These are phyloP conservation scores for Ogataea minuta DNA, from an alignment of 805 yeast species.

Conservation along the genomic window DNA sequence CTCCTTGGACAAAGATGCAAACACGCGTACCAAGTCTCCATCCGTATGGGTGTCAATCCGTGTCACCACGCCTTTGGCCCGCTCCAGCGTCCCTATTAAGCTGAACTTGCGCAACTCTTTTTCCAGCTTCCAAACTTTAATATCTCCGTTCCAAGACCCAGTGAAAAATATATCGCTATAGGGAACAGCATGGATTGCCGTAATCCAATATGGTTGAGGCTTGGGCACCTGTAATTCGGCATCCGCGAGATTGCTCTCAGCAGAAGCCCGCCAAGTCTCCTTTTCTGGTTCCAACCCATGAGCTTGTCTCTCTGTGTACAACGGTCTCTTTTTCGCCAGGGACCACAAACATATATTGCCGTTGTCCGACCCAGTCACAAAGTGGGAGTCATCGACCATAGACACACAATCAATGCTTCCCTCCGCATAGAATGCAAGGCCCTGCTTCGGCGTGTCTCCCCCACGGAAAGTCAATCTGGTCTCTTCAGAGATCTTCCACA, in stretches of 20 bases:
- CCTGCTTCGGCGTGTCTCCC: slow-evolving; percentile 54
- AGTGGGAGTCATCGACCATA: slow-evolving; percentile 90
- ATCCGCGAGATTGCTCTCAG: slow-evolving; percentile 38
- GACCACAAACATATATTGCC: slow-evolving; percentile 93
- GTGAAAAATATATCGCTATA: slow-evolving; percentile 79
- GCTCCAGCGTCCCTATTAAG: slow-evolving; percentile 51
- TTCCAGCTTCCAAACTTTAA: slow-evolving; percentile 75
- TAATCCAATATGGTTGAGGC: slow-evolving; percentile 81
- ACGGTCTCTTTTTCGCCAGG: slow-evolving; percentile 82
- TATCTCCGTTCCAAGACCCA: slow-evolving; percentile 83
- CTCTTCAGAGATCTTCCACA: slow-evolving; percentile 97
- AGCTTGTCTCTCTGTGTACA: slow-evolving; percentile 62
- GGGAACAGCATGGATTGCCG: slow-evolving; percentile 78
- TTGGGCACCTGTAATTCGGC: slow-evolving; percentile 58
- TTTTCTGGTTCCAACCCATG: slow-evolving; percentile 62
- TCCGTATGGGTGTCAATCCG: slow-evolving; percentile 55
- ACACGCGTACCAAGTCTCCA: slow-evolving; percentile 50
- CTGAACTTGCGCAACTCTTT: slow-evolving; percentile 62
- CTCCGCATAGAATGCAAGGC: slow-evolving; percentile 55
- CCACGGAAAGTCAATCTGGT: slow-evolving; percentile 91
- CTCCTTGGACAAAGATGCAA: slow-evolving; percentile 77
- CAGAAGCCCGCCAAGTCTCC: slow-evolving; percentile 53
- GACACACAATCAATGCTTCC: slow-evolving; percentile 89
- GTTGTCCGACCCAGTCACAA: slow-evolving; percentile 93
- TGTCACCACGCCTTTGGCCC: slow-evolving; percentile 70